Evolutionary conservation across 148 eudicot genomes (phyloP).

Genomic region (Chenopodium suecicum): DNA sequence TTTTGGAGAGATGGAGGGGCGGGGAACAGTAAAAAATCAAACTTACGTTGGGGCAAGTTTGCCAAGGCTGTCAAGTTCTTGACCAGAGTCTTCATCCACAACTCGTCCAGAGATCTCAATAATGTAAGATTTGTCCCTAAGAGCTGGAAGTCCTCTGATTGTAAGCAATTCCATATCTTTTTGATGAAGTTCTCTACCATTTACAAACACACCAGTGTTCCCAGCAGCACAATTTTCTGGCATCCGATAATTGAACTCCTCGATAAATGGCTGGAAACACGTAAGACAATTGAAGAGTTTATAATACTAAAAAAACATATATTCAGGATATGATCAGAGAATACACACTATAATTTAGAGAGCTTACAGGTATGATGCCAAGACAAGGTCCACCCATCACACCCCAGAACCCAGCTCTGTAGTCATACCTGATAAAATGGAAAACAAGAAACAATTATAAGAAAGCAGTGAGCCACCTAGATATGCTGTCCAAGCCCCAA

Average conservation of each 20-base stretch:
- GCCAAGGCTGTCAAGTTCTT: conserved; percentile 88
- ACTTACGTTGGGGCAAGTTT: conserved; percentile 99
- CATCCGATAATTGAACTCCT: conserved; percentile 82
- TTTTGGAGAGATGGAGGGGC: neutral
- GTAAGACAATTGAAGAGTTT: neutral
- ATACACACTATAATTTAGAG: neutral
- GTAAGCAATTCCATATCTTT: conserved; percentile 71
- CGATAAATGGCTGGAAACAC: conserved; percentile 72
- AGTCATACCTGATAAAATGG: conserved; percentile 71
- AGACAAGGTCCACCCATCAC: conserved; percentile 93
- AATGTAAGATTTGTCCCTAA: conserved; percentile 61
- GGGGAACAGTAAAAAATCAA: neutral
- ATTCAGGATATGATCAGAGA: neutral
- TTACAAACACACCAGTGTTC: conserved; percentile 66
- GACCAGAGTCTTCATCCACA: conserved; percentile 75
- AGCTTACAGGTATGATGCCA: conserved; percentile 93
- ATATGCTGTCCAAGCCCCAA: neutral
- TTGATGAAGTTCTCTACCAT: conserved; percentile 90
- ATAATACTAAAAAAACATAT: neutral
- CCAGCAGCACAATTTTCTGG: conserved; percentile 85
- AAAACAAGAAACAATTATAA: neutral
- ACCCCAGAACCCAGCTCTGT: conserved; percentile 98
- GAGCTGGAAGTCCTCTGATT: conserved; percentile 76
- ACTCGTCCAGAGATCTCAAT: conserved; percentile 84
- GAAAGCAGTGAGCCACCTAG: neutral